These are phyloP conservation scores for Sporisorium iseilematis-ciliati DNA, from an alignment of 1,284 basidiomycete genomes.

Conservation along the genomic window DNA sequence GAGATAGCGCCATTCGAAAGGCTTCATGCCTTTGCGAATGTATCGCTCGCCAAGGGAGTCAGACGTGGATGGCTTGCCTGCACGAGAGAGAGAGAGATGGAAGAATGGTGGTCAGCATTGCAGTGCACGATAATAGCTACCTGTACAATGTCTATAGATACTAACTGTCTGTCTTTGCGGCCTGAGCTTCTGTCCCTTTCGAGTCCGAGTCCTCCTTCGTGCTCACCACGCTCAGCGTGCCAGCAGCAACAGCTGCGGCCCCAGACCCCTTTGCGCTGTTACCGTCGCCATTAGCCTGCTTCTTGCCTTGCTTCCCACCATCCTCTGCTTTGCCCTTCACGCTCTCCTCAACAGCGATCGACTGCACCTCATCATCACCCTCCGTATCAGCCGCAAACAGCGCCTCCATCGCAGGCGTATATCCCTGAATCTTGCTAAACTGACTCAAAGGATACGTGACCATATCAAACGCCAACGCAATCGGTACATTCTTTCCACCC, in stretches of 20 bases:
- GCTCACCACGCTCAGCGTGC: slow-evolving; percentile 9
- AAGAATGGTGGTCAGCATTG: slow-evolving; percentile 6
- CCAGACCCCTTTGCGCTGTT: slow-evolving; percentile 5
- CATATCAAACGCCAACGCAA: slow-evolving; percentile 84
- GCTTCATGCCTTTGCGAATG: slow-evolving; percentile 40
- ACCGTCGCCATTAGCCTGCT: slow-evolving; percentile 6
- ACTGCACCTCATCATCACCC: slow-evolving; percentile 72
- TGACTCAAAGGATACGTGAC: slow-evolving; percentile 79
- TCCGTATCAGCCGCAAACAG: slow-evolving; percentile 77
- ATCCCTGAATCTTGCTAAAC: slow-evolving; percentile 83
- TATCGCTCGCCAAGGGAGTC: slow-evolving; percentile 2
- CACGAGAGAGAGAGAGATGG: slow-evolving; percentile 1
- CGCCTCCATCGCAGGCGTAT: slow-evolving; percentile 79
- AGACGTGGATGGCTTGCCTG: slow-evolving; percentile 4
- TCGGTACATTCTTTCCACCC: slow-evolving; percentile 58
- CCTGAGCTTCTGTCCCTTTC: not conserved
- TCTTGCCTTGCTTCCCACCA: slow-evolving; percentile 7
- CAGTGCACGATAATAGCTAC: not conserved
- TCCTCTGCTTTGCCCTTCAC: not conserved
- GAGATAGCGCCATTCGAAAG: slow-evolving; percentile 37
- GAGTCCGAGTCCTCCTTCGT: not conserved
- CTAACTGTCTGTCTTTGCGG: slow-evolving; percentile 26
- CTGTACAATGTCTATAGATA: slow-evolving; percentile 11
- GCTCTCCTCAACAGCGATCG: slow-evolving; percentile 7
- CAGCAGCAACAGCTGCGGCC: slow-evolving; percentile 9